A percentile compares a stretch with the other conserved stretches of the same genome.
These are phyloP conservation scores for Ceratobasidium sp. DNA, from an alignment of 1,284 basidiomycete genomes.

Conservation along the genomic window DNA sequence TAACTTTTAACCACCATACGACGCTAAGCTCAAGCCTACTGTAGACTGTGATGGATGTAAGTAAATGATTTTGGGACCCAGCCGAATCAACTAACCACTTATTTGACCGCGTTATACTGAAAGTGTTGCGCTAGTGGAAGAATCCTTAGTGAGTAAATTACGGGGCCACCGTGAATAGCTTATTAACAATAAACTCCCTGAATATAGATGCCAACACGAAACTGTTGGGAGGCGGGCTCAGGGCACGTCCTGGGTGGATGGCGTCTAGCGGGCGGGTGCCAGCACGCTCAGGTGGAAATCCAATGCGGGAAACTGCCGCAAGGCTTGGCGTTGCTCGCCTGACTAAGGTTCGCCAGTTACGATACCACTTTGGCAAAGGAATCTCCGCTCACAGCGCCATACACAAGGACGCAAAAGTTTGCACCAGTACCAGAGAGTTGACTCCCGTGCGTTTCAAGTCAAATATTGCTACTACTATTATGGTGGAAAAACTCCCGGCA, in stretches of 20 bases:
- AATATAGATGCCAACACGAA: not conserved
- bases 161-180: not conserved
- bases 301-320: not conserved
- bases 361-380: too few species aligned
- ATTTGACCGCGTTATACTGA: not conserved
- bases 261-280: not conserved
- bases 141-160: not conserved
- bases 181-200: not conserved
- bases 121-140: slow-evolving; percentile 20
- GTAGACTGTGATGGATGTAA: slow-evolving; percentile 4
- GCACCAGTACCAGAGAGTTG: too few species aligned
- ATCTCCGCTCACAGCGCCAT: too few species aligned
- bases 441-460: not conserved
- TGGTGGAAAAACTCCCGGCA: not conserved
- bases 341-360: too few species aligned
- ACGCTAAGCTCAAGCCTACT: too few species aligned
- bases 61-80: not conserved
- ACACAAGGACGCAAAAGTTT: too few species aligned
- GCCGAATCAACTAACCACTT: not conserved
- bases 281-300: too few species aligned
- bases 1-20: not conserved
- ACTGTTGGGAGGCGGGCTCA: not conserved
- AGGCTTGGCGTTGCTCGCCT: too few species aligned
- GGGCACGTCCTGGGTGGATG: not conserved
- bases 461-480: not conserved